These are phyloP conservation scores for Protea cynaroides DNA, from an alignment of 164 flowering plant genomes.

Conservation along the genomic window DNA sequence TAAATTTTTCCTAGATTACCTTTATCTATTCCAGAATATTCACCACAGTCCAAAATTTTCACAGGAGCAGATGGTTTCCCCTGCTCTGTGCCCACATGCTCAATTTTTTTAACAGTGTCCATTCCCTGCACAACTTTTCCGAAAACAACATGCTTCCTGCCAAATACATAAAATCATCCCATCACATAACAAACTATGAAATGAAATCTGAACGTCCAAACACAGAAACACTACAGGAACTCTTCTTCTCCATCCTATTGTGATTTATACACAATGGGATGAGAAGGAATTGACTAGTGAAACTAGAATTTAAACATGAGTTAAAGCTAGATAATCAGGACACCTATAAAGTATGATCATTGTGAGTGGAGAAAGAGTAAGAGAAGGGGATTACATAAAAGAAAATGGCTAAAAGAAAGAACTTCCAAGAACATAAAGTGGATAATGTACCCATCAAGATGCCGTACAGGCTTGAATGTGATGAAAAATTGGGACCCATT, in stretches of 20 bases:
- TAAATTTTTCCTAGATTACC: slow-evolving; percentile 19
- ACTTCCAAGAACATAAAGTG: neutral
- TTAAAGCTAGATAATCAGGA: too few species aligned
- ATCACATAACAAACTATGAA: too few species aligned
- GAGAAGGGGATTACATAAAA: neutral
- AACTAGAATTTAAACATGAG: too few species aligned
- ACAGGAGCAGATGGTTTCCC: slow-evolving; percentile 46
- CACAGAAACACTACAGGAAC: too few species aligned
- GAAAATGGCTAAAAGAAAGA: too few species aligned
- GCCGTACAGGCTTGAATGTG: slow-evolving; percentile 54
- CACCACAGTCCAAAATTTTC: slow-evolving; percentile 67
- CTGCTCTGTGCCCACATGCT: slow-evolving; percentile 42
- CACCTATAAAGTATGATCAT: neutral
- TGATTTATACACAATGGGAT: too few species aligned
- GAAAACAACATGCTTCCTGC: slow-evolving; percentile 64
- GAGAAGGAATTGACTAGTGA: neutral
- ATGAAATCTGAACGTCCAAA: too few species aligned
- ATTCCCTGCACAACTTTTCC: slow-evolving; percentile 65
- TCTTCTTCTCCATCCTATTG: too few species aligned
- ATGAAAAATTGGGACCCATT: slow-evolving; percentile 81
- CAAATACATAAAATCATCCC: too few species aligned
- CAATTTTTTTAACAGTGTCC: slow-evolving; percentile 55
- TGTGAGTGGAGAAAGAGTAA: neutral
- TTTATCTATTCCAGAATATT: slow-evolving; percentile 39
- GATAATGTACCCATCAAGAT: slow-evolving; percentile 60